These are phyloP conservation scores for Salvia sclarea DNA, from an alignment of 305 asterid species.

Conservation along the genomic window DNA sequence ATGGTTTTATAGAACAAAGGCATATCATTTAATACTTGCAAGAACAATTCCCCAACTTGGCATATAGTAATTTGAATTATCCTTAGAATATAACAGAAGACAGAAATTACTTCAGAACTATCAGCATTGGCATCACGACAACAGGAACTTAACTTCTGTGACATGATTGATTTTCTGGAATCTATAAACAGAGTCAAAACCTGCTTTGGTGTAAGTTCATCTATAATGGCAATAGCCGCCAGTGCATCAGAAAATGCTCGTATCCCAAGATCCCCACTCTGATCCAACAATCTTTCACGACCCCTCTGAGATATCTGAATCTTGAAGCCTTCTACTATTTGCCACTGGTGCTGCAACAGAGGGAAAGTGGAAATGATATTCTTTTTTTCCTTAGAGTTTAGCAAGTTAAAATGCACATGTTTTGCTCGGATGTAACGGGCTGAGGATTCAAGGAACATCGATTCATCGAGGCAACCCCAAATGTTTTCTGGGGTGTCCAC, in stretches of 20 bases:
- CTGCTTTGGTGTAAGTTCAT: constrained; percentile 84
- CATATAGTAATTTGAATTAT: constrained; percentile 86
- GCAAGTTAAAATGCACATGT: constrained; percentile 69
- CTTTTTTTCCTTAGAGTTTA: constrained; percentile 47
- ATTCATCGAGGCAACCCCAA: constrained; percentile 98
- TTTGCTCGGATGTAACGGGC: constrained; percentile 91
- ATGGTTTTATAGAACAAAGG: constrained; percentile 88
- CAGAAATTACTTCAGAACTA: constrained; percentile 77
- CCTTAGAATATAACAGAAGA: constrained; percentile 79
- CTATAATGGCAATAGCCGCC: constrained; percentile 84
- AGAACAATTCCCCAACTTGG: constrained; percentile 92
- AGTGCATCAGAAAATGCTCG: constrained; percentile 87
- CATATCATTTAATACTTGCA: constrained; percentile 88
- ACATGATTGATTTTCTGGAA: constrained; percentile 72
- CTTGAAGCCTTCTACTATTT: constrained; percentile 91
- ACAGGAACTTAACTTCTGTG: constrained; percentile 73
- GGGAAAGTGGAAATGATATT: constrained; percentile 76
- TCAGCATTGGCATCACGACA: constrained; percentile 55
- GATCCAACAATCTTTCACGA: constrained; percentile 83
- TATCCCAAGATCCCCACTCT: constrained; percentile 57
- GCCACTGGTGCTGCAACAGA: constrained; percentile 96
- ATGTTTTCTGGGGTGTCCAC: constrained; percentile 98
- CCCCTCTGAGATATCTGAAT: constrained; percentile 91
- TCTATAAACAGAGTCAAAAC: constrained; percentile 74
- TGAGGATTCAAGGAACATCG: constrained; percentile 85